These are phyloP conservation scores for Selaginella tamariscina DNA, from an alignment of 75 land plant species.

Conservation along the genomic window DNA sequence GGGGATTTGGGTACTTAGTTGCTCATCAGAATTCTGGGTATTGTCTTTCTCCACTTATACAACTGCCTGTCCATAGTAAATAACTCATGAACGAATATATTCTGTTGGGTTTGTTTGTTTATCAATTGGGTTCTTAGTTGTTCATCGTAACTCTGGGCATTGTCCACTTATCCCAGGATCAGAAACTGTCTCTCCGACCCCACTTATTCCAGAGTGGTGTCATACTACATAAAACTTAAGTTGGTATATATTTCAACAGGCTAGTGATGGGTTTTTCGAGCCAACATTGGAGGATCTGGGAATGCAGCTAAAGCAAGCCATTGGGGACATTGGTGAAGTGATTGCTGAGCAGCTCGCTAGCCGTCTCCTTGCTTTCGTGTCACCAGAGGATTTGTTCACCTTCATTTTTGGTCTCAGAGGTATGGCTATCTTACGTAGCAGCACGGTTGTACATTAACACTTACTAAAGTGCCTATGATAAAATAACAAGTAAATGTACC, in stretches of 20 bases:
- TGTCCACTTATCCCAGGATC: neutral
- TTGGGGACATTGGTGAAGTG: slow-evolving; percentile 34
- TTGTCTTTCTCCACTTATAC: too few relatives aligned
- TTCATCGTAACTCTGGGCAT: neutral
- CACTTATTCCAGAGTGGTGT: neutral
- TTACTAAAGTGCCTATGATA: too few relatives aligned
- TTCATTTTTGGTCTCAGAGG: slow-evolving; percentile 56
- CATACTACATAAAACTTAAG: neutral
- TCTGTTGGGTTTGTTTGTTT: too few relatives aligned
- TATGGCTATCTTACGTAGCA: slow-evolving; percentile 10
- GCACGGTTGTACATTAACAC: too few relatives aligned
- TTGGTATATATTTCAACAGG: slow-evolving; percentile 20
- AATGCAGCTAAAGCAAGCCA: slow-evolving; percentile 36
- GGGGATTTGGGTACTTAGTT: too few relatives aligned
- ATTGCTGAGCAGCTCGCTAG: slow-evolving; percentile 37
- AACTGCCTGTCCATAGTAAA: too few relatives aligned
- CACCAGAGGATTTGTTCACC: slow-evolving; percentile 85
- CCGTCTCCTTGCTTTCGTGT: slow-evolving; percentile 34
- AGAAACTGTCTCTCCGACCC: neutral
- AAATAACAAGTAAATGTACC: too few relatives aligned
- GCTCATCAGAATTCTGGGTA: too few relatives aligned
- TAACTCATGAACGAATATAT: too few relatives aligned
- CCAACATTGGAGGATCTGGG: slow-evolving; percentile 61
- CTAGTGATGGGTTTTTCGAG: slow-evolving; percentile 65
- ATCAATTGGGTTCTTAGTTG: neutral